phyloP scores from a whole-genome alignment of 768 basidiomycete species.

The Tubosaeta sp. region DNA sequence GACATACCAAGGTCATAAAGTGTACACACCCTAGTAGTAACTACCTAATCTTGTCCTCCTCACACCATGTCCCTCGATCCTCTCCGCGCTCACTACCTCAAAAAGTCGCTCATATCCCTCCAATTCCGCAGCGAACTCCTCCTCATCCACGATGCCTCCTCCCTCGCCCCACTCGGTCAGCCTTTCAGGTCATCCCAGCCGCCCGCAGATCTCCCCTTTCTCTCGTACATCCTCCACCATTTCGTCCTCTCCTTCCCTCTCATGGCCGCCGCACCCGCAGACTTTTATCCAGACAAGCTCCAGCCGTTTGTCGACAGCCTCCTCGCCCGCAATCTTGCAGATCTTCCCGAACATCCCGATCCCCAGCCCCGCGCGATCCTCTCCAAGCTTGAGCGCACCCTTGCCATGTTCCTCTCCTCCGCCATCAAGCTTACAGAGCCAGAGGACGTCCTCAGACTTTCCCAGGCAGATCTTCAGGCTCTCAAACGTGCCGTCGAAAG shows the following conservation, averaged over 20 bases:
- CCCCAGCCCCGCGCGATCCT: slow-evolving; percentile 66
- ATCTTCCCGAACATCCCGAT: slow-evolving; percentile 54
- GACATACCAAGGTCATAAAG: slow-evolving; percentile 30
- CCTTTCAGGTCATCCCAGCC: slow-evolving; percentile 72
- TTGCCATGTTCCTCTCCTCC: slow-evolving; percentile 75
- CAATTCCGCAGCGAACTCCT: slow-evolving; percentile 83
- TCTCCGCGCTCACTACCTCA: slow-evolving; percentile 94
- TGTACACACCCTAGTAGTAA: slow-evolving; percentile 25
- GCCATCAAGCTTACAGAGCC: slow-evolving; percentile 78
- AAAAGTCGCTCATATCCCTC: slow-evolving; percentile 88
- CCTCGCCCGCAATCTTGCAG: slow-evolving; percentile 75
- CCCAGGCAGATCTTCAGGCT: slow-evolving; percentile 76
- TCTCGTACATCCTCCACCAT: slow-evolving; percentile 86
- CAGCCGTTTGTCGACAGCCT: slow-evolving; percentile 90
- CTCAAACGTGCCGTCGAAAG: slow-evolving; percentile 70
- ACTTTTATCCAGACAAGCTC: slow-evolving; percentile 92
- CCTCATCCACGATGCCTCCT: slow-evolving; percentile 47
- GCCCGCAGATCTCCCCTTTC: slow-evolving; percentile 77
- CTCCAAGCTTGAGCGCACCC: slow-evolving; percentile 77
- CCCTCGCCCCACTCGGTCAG: slow-evolving; percentile 85
- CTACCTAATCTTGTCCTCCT: slow-evolving; percentile 13
- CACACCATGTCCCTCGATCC: slow-evolving; percentile 59
- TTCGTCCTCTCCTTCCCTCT: slow-evolving; percentile 76
- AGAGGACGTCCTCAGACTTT: slow-evolving; percentile 89
- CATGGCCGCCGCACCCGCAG: slow-evolving; percentile 79